Evolutionary conservation across 495 filamentous ascomycete genomes (phyloP), one percentile per base, ranked within the genome.

Genomic region (Poronia punctata): DNA sequence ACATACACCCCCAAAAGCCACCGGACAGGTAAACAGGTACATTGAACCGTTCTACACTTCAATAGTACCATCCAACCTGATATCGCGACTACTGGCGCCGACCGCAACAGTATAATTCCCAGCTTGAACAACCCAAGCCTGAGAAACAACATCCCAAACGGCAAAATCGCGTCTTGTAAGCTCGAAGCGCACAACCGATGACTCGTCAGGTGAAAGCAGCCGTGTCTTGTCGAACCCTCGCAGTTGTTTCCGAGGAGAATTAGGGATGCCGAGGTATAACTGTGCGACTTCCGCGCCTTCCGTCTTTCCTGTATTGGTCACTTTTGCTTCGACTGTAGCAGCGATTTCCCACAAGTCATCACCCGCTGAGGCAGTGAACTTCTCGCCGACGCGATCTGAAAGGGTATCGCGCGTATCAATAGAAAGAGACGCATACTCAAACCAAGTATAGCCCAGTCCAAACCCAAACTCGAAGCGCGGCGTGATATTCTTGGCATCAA

Each of bases 51-150:
- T 16, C 38, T 55, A 54, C 31, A 49, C 43, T 12, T 27, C 32
- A n/a, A 57, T 54, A 20, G 24, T 50, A 15, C 49, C 54, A 18
- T 43, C 54, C 14, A 67, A 40, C 27, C 50, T 60, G 31, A 72
- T 59, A 51, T 75, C 70, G 45, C 71, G 52, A 40, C 68, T 72
- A 34, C 70, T 74, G 12, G 68, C 61, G 8, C 71, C 71, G 18
- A 74, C 56, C 37, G 53, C 62, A 4, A 75, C 38, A 15, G 36
- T 46, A 43, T 74, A 71, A 25, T 46, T 49, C 4, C 71, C 70
- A 12, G 45, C 45, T 17, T 68, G 57, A 56, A 97, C 62, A 18
- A 86, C 68, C 90, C 90, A 97, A 57, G 88, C 88, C 72, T 87
- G 83, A 48, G 65, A 61, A n/a, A 70, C 64, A 8, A 81, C 74